Evolutionary conservation across 148 eudicot genomes (phyloP), one percentile per base, ranked within the genome.

Genomic region (Cornus florida): DNA sequence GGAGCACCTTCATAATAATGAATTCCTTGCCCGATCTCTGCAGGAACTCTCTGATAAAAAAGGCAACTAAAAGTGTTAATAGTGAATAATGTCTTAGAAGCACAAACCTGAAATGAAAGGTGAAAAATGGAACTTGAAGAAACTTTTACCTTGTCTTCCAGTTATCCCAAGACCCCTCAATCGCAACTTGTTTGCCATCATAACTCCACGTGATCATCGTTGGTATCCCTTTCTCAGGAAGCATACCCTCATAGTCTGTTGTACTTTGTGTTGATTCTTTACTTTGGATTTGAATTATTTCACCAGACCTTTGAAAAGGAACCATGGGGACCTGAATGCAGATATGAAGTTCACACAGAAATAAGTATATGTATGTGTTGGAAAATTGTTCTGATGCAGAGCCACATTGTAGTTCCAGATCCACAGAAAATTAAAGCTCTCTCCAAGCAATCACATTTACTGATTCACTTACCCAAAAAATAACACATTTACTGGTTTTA

Each of bases 141-240:
- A 20, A 24, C 19, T 62, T 83, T 33, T 72, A 64, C 85, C 76
- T 67, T 86, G 91, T 84, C 79, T 86, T 90, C 97, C 97, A 95
- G 69, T 88, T 82, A 83, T 95, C 98, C 98, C 98, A 95, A 48
- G 98, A 93, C 6, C 98, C 98, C 86, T 90, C 93, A 67, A 95
- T 88, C 57, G 88, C 84, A 71, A 95, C 97, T 69, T 90, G 90
- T 79, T 90, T 90, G 70, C 89, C 98, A 75, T 87, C 91, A 70
- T 84, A 83, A 78, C 83, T 87, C 98, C 98, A 95, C 22, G 90
- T 89, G 74, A 95, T 89, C 93, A 91, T 88, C 24, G 93, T 89
- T 3, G 96, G 97, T 75, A 93, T 89, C 62, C 88, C 86, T 67
- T 85, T 86, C 80, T 87, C 96, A 39, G 72, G 80, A 69, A 28